These are phyloP conservation scores for Asterionellopsis glacialis DNA, from an alignment of 108 stramenopile species.

Conservation along the genomic window DNA sequence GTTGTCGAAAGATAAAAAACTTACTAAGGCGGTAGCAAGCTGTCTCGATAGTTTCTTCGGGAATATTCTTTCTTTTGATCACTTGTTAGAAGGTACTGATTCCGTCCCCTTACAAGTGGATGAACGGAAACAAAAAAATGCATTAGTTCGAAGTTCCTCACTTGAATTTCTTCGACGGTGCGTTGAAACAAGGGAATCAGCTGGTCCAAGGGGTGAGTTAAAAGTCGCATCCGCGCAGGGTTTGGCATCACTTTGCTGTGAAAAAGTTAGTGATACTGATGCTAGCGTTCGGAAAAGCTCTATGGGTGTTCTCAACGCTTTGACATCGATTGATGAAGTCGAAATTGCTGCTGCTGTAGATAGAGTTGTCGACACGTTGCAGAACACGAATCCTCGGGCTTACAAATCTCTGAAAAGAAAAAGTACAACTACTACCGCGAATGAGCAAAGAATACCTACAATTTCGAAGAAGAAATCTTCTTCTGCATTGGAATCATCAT, in stretches of 20 bases:
- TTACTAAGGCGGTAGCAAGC: slow-evolving; percentile 41
- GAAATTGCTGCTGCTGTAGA: slow-evolving; percentile 19
- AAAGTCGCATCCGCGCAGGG: slow-evolving; percentile 24
- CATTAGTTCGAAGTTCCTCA: slow-evolving; percentile 49
- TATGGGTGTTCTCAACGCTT: slow-evolving; percentile 35
- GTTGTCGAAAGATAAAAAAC: slow-evolving; percentile 85
- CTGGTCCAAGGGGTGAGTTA: slow-evolving; percentile 52
- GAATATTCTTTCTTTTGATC: slow-evolving; percentile 68
- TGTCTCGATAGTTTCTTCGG: slow-evolving; percentile 79
- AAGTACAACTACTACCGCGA: background rate
- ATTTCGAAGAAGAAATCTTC: slow-evolving; percentile 2
- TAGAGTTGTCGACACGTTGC: slow-evolving; percentile 29
- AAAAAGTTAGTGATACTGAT: slow-evolving; percentile 74
- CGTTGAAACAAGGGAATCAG: slow-evolving; percentile 32
- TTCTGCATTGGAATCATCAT: background rate
- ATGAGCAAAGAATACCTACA: slow-evolving; percentile 3
- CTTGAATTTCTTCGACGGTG: slow-evolving; percentile 72
- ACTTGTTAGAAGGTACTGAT: slow-evolving; percentile 65
- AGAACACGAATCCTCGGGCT: slow-evolving; percentile 56
- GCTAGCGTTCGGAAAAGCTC: slow-evolving; percentile 66
- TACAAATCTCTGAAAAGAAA: slow-evolving; percentile 47
- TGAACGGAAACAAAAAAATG: slow-evolving; percentile 79
- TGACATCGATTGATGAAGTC: slow-evolving; percentile 39
- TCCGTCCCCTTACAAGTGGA: slow-evolving; percentile 53
- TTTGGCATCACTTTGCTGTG: slow-evolving; percentile 33